A percentile compares a stretch with the other conserved stretches of the same genome.
These are phyloP conservation scores for Maudiozyma saulgeensis DNA, from an alignment of 805 yeast species.

Conservation along the genomic window DNA sequence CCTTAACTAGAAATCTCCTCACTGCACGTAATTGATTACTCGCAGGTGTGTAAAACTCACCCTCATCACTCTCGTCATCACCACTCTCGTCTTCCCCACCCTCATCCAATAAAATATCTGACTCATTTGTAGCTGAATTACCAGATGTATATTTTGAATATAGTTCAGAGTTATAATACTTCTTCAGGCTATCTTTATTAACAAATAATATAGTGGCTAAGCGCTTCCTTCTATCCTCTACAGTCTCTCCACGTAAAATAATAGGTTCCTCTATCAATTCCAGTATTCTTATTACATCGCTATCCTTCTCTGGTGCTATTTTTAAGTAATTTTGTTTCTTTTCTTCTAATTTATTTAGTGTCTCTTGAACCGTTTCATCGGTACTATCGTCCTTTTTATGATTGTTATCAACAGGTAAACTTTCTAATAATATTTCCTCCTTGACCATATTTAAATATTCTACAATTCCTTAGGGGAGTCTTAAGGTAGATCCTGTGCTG, in stretches of 20 bases:
- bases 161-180: constrained; percentile 3
- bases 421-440: constrained; percentile 9
- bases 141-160: not conserved
- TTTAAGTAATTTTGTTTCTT: constrained; percentile 16
- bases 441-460: not conserved
- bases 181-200: constrained; percentile 19
- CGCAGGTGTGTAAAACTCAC: constrained; percentile 83
- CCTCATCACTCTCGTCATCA: constrained; percentile 47
- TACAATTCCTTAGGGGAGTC: not conserved
- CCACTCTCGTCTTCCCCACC: constrained; percentile 29
- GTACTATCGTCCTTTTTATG: constrained; percentile 3
- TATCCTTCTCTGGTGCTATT: constrained; percentile 56
- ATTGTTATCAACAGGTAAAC: constrained; percentile 19
- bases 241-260: constrained; percentile 49
- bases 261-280: constrained; percentile 47
- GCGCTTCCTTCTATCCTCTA: constrained; percentile 51
- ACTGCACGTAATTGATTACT: constrained; percentile 40
- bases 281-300: constrained; percentile 44
- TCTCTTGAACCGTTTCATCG: constrained; percentile 22
- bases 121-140: not conserved
- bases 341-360: constrained; percentile 12
- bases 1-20: constrained; percentile 42
- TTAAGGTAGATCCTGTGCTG: no score
- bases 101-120: constrained; percentile 3
- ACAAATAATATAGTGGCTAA: constrained; percentile 38